Evolutionary conservation across 2,329 filamentous ascomycete species (phyloP).

Genomic region (Arthrobotrys sinensis): DNA sequence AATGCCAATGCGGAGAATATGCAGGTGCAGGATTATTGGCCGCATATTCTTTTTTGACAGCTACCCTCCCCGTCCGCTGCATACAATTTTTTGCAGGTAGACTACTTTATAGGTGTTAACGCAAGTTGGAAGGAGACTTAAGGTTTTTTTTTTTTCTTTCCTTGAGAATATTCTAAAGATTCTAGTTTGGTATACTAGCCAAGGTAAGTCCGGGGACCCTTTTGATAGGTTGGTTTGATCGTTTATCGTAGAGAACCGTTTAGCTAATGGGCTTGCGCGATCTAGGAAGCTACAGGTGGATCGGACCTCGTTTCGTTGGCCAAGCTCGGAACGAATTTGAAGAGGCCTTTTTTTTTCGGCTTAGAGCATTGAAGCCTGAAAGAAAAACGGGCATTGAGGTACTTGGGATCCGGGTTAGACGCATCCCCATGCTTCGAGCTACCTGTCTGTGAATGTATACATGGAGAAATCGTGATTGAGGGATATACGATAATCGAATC

Average conservation of each 20-base stretch:
- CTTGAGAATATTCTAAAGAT: constrained; percentile 8
- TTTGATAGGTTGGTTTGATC: constrained; percentile 13
- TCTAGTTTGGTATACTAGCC: constrained; percentile 14
- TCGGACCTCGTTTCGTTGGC: neutral
- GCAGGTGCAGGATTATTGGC: constrained; percentile 56
- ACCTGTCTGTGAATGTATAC: constrained; percentile 1
- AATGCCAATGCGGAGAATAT: constrained; percentile 59
- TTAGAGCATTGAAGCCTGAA: neutral
- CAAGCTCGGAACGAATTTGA: neutral
- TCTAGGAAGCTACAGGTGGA: constrained; percentile 7
- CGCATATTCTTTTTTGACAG: constrained; percentile 31
- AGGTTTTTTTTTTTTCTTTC: neutral
- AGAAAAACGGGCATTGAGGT: constrained; percentile 5
- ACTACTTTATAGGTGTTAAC: constrained; percentile 20
- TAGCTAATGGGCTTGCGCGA: constrained; percentile 3
- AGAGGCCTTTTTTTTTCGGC: constrained; percentile 6
- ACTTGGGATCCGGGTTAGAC: constrained; percentile 9
- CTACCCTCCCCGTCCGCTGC: constrained; percentile 12
- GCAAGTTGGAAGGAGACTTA: constrained; percentile 34
- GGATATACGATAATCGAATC: constrained; percentile 43
- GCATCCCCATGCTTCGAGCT: neutral
- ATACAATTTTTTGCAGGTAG: constrained; percentile 1
- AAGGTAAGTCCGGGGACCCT: constrained; percentile 15
- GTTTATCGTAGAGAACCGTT: constrained; percentile 15
- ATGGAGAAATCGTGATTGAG: constrained; percentile 26